Percentiles rank a stretch among this genome's conserved stretches.
phyloP scores from a whole-genome alignment of 192 early-diverging fungal species.

The Podochytrium sp. region DNA sequence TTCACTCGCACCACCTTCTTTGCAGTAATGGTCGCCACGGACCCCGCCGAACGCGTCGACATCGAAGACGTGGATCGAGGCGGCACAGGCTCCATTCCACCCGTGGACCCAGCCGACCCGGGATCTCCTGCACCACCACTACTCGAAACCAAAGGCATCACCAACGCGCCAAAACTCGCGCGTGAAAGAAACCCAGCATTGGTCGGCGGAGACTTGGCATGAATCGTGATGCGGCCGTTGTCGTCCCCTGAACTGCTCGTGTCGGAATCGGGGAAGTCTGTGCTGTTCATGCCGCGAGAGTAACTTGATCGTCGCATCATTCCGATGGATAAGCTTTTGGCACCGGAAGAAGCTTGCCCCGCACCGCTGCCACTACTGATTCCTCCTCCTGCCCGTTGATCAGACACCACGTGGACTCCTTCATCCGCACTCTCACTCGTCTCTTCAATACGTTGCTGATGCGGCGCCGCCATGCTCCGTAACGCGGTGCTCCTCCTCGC shows the following conservation, averaged over 20 bases:
- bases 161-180: not conserved
- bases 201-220: not conserved
- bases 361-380: too few relatives aligned
- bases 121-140: not conserved
- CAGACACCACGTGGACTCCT: not conserved
- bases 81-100: too few relatives aligned
- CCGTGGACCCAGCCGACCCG: not conserved
- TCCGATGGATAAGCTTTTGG: not conserved
- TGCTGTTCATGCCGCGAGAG: not conserved
- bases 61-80: conserved; percentile 22
- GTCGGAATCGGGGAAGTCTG: not conserved
- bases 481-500: not conserved
- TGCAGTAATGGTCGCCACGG: not conserved
- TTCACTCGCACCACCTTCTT: conserved; percentile 28
- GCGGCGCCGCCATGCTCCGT: not conserved
- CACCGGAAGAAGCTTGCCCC: not conserved
- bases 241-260: not conserved
- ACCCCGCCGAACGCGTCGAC: conserved; percentile 7
- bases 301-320: not conserved
- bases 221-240: not conserved
- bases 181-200: conserved; percentile 1
- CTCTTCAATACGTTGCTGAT: not conserved
- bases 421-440: conserved; percentile 14
- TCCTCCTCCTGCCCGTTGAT: conserved; percentile 6
- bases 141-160: not conserved